A percentile compares a stretch with the other conserved stretches of the same genome.
Conservation (phyloP, 2,329 filamentous ascomycete genomes). For the Endocalyx cinctus region DNA sequence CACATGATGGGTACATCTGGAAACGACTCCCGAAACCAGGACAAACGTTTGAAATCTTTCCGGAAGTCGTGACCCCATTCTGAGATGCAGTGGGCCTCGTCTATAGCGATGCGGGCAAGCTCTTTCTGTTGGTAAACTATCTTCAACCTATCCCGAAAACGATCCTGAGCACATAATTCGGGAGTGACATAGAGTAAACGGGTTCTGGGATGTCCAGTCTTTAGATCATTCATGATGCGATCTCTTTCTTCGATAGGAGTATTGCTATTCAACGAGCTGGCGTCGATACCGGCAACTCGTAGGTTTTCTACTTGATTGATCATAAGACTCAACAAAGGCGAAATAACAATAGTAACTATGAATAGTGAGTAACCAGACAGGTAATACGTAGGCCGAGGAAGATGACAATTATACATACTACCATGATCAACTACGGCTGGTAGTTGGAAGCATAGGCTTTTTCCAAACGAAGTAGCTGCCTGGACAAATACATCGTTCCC, state of each 20-base stretch:
- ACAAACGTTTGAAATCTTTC: slow-evolving; percentile 81
- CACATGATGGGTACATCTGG: slow-evolving; percentile 88
- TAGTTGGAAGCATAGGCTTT: slow-evolving; percentile 88
- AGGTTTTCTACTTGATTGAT: slow-evolving; percentile 89
- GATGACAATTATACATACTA: slow-evolving; percentile 60
- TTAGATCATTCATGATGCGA: slow-evolving; percentile 72
- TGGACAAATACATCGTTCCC: slow-evolving; percentile 91
- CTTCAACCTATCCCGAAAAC: slow-evolving; percentile 70
- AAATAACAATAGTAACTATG: slow-evolving; percentile 64
- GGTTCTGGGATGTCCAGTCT: slow-evolving; percentile 79
- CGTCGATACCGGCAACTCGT: slow-evolving; percentile 67
- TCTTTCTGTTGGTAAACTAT: slow-evolving; percentile 76
- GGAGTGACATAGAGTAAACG: slow-evolving; percentile 90
- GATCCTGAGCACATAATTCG: slow-evolving; percentile 73
- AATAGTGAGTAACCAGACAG: too few species aligned
- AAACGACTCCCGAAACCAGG: slow-evolving; percentile 78
- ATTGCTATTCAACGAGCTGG: slow-evolving; percentile 82
- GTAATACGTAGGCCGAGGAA: too few species aligned
- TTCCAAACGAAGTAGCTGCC: slow-evolving; percentile 85
- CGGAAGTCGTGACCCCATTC: slow-evolving; percentile 99
- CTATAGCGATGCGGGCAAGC: slow-evolving; percentile 82
- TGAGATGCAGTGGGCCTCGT: slow-evolving; percentile 95
- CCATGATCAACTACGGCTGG: slow-evolving; percentile 84
- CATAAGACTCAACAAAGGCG: slow-evolving; percentile 86
- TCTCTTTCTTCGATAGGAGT: slow-evolving; percentile 62